Conservation (phyloP, 495 filamentous ascomycete species). For the Lophiotrema nucula region DNA sequence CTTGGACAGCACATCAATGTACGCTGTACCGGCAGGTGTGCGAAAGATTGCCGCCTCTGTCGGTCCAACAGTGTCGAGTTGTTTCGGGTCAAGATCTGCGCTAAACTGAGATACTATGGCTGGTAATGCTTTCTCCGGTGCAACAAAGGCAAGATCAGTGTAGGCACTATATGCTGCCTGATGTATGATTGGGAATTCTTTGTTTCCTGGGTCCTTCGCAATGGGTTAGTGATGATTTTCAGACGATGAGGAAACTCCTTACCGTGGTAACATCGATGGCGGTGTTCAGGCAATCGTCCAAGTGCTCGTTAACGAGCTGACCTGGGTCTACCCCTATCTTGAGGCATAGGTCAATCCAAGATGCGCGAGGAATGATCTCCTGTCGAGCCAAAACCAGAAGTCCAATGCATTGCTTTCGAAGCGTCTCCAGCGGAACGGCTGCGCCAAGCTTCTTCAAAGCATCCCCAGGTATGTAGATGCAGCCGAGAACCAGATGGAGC, state of each 20-base stretch:
- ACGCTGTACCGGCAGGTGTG: slow-evolving; percentile 80
- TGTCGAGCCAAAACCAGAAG: slow-evolving; percentile 75
- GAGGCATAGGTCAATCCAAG: slow-evolving; percentile 87
- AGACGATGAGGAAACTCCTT: slow-evolving; percentile 10
- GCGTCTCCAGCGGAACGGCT: slow-evolving; percentile 37
- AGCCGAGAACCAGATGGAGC: slow-evolving; percentile 63
- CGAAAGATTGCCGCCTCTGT: slow-evolving; percentile 88
- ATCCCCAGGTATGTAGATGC: slow-evolving; percentile 61
- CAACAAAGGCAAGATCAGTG: slow-evolving; percentile 89
- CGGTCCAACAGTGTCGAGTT: slow-evolving; percentile 69
- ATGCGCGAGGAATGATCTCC: slow-evolving; percentile 70
- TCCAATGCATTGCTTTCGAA: slow-evolving; percentile 57
- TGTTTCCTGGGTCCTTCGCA: slow-evolving; percentile 6
- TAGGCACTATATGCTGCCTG: slow-evolving; percentile 74
- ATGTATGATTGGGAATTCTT: slow-evolving; percentile 47
- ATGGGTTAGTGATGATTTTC: neutral
- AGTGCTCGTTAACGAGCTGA: slow-evolving; percentile 57
- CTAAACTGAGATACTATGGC: slow-evolving; percentile 70
- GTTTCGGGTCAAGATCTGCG: slow-evolving; percentile 63
- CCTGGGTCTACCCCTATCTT: slow-evolving; percentile 79
- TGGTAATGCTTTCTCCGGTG: slow-evolving; percentile 76
- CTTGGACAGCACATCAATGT: slow-evolving; percentile 83
- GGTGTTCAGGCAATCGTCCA: slow-evolving; percentile 52
- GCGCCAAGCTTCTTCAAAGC: slow-evolving; percentile 42
- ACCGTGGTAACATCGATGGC: slow-evolving; percentile 53